Base-by-base conservation (phyloP, 352 stramenopile species). In the Globisporangium irregulare region DNA sequence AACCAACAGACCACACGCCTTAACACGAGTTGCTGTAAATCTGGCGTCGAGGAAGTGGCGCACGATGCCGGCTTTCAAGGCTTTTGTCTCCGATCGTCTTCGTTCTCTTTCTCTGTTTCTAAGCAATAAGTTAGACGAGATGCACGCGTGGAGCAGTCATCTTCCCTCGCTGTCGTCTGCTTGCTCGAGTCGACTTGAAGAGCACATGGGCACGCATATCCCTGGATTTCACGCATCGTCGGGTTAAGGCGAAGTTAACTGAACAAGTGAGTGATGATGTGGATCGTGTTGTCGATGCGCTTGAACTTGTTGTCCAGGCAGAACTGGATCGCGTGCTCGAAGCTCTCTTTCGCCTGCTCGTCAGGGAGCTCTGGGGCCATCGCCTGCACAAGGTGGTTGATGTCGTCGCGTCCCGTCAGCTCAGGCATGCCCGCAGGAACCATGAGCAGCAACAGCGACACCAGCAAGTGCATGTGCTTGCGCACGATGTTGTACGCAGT, bases 351-450 rank as follows among this genome's bases (percentile, higher is more conserved):
- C 56, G 88, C 86, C 22, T 83, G 77, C 4, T 90, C 79, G 25
- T 94, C 84, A 1, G 79, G 84, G 24, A 93, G 79, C 57, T 94
- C 88, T 0, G 87, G 84, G 2, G 73, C 81, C 58, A 96, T 70
- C 59, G 82, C 89, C 24, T 80, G 87, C 62, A 96, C 86, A 10
- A 96, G 79, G 67, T 94, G 85, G 74, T 96, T 93, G 72, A 96
- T 93, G 66, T 94, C 88, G 59, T 94, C 86, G 8, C 82, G 76
- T 14, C 87, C 88, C 12, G 73, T 90, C 27, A 96, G 71, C 66
- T 96, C 88, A 0, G 86, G 86, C 88, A 96, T 96, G 63, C 87
- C 86, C 20, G 89, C 89, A n/a, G 89, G 88, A 1, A 96, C 81
- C 89, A 96, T 96, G 58, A 95, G 73, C 24, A 94, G 66, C 68